Evolutionary conservation across 2,329 filamentous ascomycete genomes (phyloP).

Genomic region (Scedosporium dehoogii): DNA sequence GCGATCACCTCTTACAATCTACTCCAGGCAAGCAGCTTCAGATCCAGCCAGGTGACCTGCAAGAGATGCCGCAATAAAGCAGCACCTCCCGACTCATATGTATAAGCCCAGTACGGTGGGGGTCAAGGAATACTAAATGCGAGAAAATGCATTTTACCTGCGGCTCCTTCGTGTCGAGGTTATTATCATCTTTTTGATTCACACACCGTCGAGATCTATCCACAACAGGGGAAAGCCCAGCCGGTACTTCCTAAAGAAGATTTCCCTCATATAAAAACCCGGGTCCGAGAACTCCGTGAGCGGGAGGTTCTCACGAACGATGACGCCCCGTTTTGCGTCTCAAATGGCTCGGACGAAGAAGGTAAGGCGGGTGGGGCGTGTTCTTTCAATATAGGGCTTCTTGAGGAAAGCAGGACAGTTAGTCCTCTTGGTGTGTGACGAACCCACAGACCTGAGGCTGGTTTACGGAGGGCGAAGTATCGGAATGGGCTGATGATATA

Average conservation of each 20-base stretch:
- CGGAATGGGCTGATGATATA: neutral
- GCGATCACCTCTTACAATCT: neutral
- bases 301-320: neutral
- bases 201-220: neutral
- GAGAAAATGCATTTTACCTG: neutral
- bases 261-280: constrained; percentile 1
- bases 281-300: neutral
- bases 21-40: neutral
- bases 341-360: neutral
- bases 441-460: neutral
- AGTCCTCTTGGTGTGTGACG: neutral
- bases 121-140: neutral
- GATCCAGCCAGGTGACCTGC: neutral
- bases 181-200: neutral
- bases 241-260: constrained; percentile 7
- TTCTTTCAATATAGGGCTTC: no score
- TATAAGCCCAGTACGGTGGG: neutral
- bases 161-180: neutral
- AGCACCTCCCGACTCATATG: neutral
- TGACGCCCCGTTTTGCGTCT: neutral
- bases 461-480: neutral
- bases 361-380: neutral
- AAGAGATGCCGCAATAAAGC: neutral
- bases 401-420: neutral
- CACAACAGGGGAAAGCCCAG: neutral